Evolutionary conservation across 352 stramenopile species (phyloP).

Genomic region (Globisporangium rhizosaccharum): DNA sequence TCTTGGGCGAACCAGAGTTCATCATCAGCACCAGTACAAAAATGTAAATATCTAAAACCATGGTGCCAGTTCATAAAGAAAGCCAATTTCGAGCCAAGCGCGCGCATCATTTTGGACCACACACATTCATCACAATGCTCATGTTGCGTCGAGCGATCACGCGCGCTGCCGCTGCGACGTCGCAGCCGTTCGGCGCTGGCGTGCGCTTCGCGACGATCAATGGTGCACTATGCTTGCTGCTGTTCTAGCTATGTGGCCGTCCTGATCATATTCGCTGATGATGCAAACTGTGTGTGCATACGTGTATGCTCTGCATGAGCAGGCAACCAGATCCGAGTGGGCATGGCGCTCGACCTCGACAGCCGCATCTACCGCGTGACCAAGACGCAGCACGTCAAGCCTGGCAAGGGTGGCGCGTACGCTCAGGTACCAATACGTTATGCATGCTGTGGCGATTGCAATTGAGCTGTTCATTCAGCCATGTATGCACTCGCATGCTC

Average conservation of each 20-base stretch:
- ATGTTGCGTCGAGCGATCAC: slow-evolving; percentile 42
- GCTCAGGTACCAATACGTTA: slow-evolving; percentile 34
- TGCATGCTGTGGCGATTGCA: too few relatives aligned
- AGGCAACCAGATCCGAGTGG: slow-evolving; percentile 80
- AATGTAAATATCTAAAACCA: not conserved
- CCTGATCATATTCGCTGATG: not conserved
- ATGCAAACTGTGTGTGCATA: not conserved
- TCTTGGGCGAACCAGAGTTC: too few relatives aligned
- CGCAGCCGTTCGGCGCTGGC: slow-evolving; percentile 20
- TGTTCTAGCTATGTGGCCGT: not conserved
- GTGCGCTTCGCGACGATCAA: slow-evolving; percentile 66
- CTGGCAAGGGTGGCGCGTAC: slow-evolving; percentile 79
- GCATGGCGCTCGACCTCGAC: slow-evolving; percentile 81
- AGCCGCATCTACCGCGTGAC: slow-evolving; percentile 80
- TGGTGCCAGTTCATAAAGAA: not conserved
- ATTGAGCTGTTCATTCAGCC: too few relatives aligned
- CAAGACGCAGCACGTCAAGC: slow-evolving; percentile 84
- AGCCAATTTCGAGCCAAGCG: not conserved
- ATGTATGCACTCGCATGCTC: not conserved
- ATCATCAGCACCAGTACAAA: too few relatives aligned
- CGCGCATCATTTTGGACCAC: not conserved
- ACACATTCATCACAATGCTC: slow-evolving; percentile 1
- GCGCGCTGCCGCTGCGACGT: slow-evolving; percentile 13
- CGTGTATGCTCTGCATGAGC: not conserved
- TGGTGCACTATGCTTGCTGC: slow-evolving; percentile 20